A percentile compares a stretch with the other conserved stretches of the same genome.
phyloP scores from a whole-genome alignment of 805 yeast species.

The Sugiyamaella smithiae region DNA sequence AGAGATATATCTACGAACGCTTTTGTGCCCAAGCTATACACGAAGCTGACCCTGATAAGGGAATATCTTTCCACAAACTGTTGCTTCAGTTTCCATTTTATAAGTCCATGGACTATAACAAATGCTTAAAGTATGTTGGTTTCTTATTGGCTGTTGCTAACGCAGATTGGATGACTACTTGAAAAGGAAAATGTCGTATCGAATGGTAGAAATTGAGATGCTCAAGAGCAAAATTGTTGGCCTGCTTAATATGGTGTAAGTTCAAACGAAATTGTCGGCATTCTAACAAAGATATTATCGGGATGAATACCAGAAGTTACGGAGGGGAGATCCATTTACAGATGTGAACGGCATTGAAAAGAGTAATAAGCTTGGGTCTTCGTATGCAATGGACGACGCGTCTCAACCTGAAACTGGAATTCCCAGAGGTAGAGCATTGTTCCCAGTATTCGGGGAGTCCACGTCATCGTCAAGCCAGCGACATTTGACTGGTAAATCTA shows the following conservation, averaged over 20 bases:
- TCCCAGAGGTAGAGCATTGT: neutral
- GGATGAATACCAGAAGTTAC: neutral
- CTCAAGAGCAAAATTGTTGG: conserved; percentile 22
- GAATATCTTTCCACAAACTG: conserved; percentile 61
- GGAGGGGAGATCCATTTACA: neutral
- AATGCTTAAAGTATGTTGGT: conserved; percentile 52
- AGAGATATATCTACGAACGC: conserved; percentile 56
- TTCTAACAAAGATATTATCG: conserved; percentile 2
- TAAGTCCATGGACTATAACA: conserved; percentile 70
- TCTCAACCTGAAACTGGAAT: no score
- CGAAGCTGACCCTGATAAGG: conserved; percentile 56
- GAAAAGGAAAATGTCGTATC: conserved; percentile 29
- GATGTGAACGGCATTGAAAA: neutral
- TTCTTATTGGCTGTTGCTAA: conserved; percentile 7
- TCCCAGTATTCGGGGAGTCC: neutral
- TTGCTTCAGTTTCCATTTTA: conserved; percentile 71
- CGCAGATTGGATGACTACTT: conserved; percentile 33
- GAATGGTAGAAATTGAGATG: conserved; percentile 27
- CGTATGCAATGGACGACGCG: no score
- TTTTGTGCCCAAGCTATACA: conserved; percentile 67
- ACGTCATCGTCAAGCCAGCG: conserved; percentile 3
- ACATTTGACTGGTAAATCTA: conserved; percentile 8
- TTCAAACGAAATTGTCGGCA: neutral
- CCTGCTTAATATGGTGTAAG: conserved; percentile 21
- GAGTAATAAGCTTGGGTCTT: no score